Percentiles rank a stretch among this genome's conserved stretches.
phyloP scores from a whole-genome alignment of 2,329 filamentous ascomycete genomes.

The Hymenoscyphus occultus region DNA sequence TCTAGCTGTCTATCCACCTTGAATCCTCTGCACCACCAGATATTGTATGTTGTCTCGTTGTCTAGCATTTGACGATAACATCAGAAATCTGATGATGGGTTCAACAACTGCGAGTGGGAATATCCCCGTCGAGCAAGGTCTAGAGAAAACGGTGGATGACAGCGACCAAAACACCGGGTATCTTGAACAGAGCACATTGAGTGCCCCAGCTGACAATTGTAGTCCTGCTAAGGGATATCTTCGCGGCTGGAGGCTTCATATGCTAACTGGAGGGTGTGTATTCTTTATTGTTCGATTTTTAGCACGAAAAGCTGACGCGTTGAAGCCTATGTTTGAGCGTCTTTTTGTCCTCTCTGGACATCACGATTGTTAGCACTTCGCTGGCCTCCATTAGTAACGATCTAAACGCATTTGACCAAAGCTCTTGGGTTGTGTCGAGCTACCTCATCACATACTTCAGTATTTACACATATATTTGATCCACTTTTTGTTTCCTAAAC shows the following conservation, averaged over 20 bases:
- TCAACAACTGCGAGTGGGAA: too few species aligned
- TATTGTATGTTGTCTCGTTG: too few species aligned
- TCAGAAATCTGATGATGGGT: too few species aligned
- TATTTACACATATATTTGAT: neutral
- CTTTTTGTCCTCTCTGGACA: slow-evolving; percentile 21
- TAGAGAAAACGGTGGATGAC: too few species aligned
- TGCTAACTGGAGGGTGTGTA: neutral
- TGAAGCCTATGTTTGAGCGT: neutral
- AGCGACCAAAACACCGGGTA: too few species aligned
- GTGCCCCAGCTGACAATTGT: too few species aligned
- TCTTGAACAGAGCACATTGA: too few species aligned
- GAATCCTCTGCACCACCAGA: too few species aligned
- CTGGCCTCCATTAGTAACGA: slow-evolving; percentile 19
- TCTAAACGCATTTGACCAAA: slow-evolving; percentile 13
- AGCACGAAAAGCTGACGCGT: neutral
- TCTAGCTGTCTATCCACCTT: too few species aligned
- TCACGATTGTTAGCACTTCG: slow-evolving; percentile 21
- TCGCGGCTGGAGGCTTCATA: neutral
- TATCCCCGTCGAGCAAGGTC: too few species aligned
- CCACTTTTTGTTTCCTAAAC: neutral
- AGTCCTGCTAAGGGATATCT: neutral
- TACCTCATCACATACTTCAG: slow-evolving; percentile 22
- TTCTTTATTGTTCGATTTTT: too few species aligned
- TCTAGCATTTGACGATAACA: too few species aligned
- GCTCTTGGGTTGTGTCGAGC: slow-evolving; percentile 19